Evolutionary conservation across 345 rosid genomes (phyloP).

Genomic region (Brassica cretica): DNA sequence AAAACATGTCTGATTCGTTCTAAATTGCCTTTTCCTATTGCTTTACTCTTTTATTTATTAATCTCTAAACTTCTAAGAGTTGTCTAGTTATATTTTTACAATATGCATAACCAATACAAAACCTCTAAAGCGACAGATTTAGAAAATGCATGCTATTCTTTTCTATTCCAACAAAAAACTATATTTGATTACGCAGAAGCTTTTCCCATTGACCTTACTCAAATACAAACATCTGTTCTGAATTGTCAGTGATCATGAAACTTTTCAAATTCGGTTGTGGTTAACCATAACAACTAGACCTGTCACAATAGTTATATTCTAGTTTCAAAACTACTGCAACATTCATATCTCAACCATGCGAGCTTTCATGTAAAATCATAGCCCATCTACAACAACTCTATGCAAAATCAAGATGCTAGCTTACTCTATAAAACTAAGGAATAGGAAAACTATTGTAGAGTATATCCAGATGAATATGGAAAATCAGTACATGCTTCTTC

Average conservation of each 20-base stretch:
- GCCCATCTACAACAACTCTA: background rate
- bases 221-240: background rate
- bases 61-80: background rate
- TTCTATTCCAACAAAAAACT: background rate
- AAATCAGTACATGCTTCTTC: constrained; percentile 8
- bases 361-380: background rate
- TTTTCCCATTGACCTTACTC: background rate
- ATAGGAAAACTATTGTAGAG: background rate
- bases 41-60: background rate
- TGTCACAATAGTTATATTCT: background rate
- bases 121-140: background rate
- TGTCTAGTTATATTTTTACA: background rate
- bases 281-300: background rate
- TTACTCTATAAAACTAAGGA: background rate
- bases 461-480: background rate
- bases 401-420: background rate
- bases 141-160: background rate
- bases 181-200: background rate
- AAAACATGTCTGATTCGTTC: constrained; percentile 14
- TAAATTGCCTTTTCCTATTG: constrained; percentile 20
- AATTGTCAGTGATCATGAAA: background rate
- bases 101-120: background rate
- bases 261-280: background rate
- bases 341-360: constrained; percentile 9
- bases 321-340: background rate